phyloP scores from a whole-genome alignment of 2,329 filamentous ascomycete species.

The Diplodia sapinea region DNA sequence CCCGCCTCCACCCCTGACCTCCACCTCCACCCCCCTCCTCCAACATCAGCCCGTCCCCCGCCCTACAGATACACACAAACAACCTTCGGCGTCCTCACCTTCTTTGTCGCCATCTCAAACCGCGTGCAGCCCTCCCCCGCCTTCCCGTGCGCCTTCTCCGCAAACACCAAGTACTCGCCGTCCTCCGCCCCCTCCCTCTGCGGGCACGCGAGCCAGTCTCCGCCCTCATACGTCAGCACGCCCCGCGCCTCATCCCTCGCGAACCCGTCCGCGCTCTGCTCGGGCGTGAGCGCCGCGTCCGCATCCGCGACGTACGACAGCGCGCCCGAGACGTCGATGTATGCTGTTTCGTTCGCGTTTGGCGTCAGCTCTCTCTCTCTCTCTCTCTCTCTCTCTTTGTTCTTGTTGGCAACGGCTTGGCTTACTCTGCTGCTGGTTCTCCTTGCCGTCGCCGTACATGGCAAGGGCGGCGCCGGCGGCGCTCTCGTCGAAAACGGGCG shows the following conservation, averaged over 20 bases:
- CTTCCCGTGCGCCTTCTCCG: neutral
- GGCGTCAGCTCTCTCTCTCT: too few species aligned
- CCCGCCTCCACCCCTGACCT: too few species aligned
- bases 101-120: neutral
- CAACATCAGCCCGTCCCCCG: too few species aligned
- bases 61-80: neutral
- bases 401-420: too few species aligned
- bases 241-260: neutral
- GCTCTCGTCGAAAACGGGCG: neutral
- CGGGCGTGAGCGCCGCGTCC: neutral
- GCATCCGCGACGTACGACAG: neutral
- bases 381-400: too few species aligned
- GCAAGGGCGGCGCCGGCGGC: neutral
- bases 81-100: neutral
- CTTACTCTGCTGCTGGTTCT: constrained; percentile 17
- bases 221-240: neutral
- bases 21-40: too few species aligned
- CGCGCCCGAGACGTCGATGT: neutral
- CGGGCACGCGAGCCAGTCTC: constrained; percentile 7
- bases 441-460: constrained; percentile 9
- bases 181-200: neutral
- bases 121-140: neutral
- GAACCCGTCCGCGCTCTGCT: neutral
- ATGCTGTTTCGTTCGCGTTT: neutral
- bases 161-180: neutral